These are phyloP conservation scores for Bifiguratus adelaidae DNA, from an alignment of 192 early-diverging fungal genomes.

Conservation along the genomic window DNA sequence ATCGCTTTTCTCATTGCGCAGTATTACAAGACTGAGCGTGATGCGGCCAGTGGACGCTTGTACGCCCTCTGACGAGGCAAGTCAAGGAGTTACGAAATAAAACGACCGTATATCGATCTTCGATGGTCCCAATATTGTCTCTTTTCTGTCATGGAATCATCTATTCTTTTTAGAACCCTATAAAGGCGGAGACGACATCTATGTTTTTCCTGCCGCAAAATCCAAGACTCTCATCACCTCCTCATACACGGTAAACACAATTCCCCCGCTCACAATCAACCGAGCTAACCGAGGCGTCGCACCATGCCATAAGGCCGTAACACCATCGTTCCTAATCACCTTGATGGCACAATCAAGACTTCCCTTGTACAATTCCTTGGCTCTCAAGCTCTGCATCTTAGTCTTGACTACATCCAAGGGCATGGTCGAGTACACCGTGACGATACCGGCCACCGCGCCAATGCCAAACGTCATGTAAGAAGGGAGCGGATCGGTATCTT, in stretches of 20 bases:
- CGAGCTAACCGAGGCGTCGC: conserved; percentile 83
- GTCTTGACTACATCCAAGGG: conserved; percentile 98
- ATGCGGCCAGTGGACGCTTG: too few species aligned
- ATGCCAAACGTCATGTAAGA: conserved; percentile 51
- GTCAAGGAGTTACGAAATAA: too few species aligned
- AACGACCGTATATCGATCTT: too few species aligned
- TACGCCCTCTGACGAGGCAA: too few species aligned
- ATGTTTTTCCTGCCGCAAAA: too few species aligned
- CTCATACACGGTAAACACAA: conserved; percentile 80
- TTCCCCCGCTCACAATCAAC: conserved; percentile 77
- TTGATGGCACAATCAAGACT: conserved; percentile 63
- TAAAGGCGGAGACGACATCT: too few species aligned
- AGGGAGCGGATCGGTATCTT: conserved; percentile 29
- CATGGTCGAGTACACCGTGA: conserved; percentile 96
- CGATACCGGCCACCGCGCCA: conserved; percentile 79
- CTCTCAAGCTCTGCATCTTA: conserved; percentile 83
- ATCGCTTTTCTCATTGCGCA: conserved; percentile 94
- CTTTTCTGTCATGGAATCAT: too few species aligned
- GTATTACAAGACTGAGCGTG: conserved; percentile 58
- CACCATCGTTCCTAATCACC: conserved; percentile 65
- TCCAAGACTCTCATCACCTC: too few species aligned
- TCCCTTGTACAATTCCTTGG: conserved; percentile 51
- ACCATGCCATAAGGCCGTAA: conserved; percentile 88
- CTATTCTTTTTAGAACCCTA: too few species aligned
- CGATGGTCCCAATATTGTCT: too few species aligned